Base-by-base conservation (phyloP, 2,329 filamentous ascomycete genomes). In the Ophiostoma sp. region DNA sequence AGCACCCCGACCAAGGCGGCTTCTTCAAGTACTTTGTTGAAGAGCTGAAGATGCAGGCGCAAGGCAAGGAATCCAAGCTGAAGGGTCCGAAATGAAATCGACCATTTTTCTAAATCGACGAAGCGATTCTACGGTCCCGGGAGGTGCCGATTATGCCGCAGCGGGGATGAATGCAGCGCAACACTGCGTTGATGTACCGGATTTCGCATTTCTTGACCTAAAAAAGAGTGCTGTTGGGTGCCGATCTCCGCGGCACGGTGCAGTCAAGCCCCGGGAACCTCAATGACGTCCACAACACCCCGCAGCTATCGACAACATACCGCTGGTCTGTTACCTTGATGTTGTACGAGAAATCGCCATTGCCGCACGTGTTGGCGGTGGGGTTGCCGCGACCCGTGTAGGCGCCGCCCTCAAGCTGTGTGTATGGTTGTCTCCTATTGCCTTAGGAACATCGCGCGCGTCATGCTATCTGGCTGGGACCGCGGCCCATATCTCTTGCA, bases 1-100 rank as follows among this genome's bases (percentile, higher is more conserved):
- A 76, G 52, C 75, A 82, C 18, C 78, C 77, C 0, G 75, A 68
- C 6, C 65, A 72, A 0, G 70, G 73, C 7, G 72, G 72, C 2
- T 85, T 85, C 69, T 52, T 82, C 1, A 78, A 75, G 45, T 78
- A 84, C 70, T 86, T 86, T 62, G 27, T 81, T 47, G 78, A 83
- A 9, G 84, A 86, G 75, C 67, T 86, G 4, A 79, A 78, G 72
- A 84, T 83, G 67, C 84, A 86, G 72, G 74, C 79, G 9, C 76
- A 78, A 9, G 83, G 83, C 4, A 80, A 62, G 36, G 12, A 64
- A 40, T 42, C 68, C 8, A 47, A 66, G 42, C 7, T 36, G 1
- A 41, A 42, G 38, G 38, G 18, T 14, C 55, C 55, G 18, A 55
- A 66, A 63, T 47, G 12, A 49, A 9, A 27, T 27, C 27, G 27